Conservation (phyloP, 1,139 yeast species). For the Sugiyamaella xylanicola region DNA sequence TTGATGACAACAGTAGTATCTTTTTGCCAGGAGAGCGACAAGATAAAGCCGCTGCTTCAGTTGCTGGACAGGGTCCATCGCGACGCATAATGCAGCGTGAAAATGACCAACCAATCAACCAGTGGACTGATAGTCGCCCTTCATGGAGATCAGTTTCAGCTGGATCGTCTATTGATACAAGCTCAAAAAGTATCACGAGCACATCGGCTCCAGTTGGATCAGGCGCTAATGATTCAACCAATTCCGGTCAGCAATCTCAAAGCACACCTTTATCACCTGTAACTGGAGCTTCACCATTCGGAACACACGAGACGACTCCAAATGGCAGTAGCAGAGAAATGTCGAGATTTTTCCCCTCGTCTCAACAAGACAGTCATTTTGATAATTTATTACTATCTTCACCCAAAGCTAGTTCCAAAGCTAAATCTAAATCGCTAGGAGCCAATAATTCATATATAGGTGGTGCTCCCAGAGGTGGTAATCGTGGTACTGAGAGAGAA, state of each 20-base stretch:
- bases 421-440: neutral
- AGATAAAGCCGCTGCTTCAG: neutral
- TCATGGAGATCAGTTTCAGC: slow-evolving; percentile 17
- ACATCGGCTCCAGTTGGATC: slow-evolving; percentile 8
- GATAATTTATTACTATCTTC: slow-evolving; percentile 3
- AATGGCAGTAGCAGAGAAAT: slow-evolving; percentile 24
- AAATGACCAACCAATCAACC: neutral
- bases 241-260: slow-evolving; percentile 10
- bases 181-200: neutral
- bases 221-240: neutral
- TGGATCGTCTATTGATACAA: slow-evolving; percentile 4
- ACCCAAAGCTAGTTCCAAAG: neutral
- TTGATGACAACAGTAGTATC: slow-evolving; percentile 12
- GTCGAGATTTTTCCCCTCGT: slow-evolving; percentile 28
- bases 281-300: slow-evolving; percentile 11
- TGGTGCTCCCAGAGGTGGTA: neutral
- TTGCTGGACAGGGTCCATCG: slow-evolving; percentile 4
- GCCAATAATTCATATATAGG: neutral
- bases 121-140: slow-evolving; percentile 10
- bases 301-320: slow-evolving; percentile 22
- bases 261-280: slow-evolving; percentile 21
- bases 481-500: neutral
- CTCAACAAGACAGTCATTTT: slow-evolving; percentile 12
- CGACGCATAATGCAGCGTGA: slow-evolving; percentile 14
- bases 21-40: neutral